Evolutionary conservation across 345 rosid species (phyloP), one percentile per base, ranked within the genome.

Genomic region (Euclidium syriacum): DNA sequence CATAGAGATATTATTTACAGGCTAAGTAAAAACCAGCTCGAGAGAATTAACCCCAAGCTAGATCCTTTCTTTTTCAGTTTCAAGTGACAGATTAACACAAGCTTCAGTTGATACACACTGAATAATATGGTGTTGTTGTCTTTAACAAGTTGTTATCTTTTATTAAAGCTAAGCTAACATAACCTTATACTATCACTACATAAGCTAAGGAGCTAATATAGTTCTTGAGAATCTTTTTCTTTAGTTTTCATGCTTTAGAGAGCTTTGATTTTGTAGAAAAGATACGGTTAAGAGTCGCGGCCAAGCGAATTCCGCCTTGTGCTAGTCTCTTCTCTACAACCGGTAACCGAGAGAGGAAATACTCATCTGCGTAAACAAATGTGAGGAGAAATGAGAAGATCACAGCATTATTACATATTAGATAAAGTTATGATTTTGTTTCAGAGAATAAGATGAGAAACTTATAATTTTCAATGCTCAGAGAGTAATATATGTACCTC

Each of bases 261-360:
- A 79, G 51, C 78, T 71, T 71, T 0, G 59, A 26, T 40, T 72
- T 61, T 49, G 86, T 56, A 70, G 83, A 38, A 56, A 91, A 88
- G n/a, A 88, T 65, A 2, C 85, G 90, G 77, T 84, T 92, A 42
- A 92, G 91, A 34, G 78, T 81, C 2, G 90, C 86, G 6, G 95
- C 96, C n/a, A 88, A 60, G 26, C 90, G 88, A 47, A 88, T 71
- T 11, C 96, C 88, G 3, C 79, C 86, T 78, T 92, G 95, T 10
- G 98, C 98, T 30, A 89, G 81, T 67, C 94, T 82, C 72, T 81
- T 74, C 79, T 84, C 88, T 68, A 89, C 90, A 1, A 89, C 7
- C 7, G 97, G 97, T 72, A 87, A 69, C 43, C 95, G 87, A 52
- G 98, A 80, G 10, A 79, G 78, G 68, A 89, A 87, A 77, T 84